Base-by-base conservation (phyloP, 192 early-diverging fungal genomes). In the Coemansia guatemalensis region DNA sequence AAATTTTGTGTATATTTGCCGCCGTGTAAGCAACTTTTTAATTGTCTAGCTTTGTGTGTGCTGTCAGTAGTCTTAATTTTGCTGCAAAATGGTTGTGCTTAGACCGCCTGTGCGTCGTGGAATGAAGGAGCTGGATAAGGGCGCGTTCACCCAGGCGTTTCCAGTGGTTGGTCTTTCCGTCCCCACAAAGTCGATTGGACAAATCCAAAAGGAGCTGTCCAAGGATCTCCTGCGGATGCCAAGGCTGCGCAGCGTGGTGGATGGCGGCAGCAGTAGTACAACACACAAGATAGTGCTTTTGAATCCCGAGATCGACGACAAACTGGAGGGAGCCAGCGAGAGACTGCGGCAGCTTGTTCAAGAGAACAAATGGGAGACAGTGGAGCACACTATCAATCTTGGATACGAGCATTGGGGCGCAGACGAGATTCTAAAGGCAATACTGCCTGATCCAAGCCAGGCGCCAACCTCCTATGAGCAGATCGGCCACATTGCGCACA, bases 401-500 rank as follows among this genome's bases (percentile, higher is more conserved):
- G 84, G 64, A 33, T 98, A 96, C 82, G 89, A 92, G 24, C 89
- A 95, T 71, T 99, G 94, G 94, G 87, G 87, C 2, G 86, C 90
- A 32, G 95, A 99, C 53, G 92, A 99, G 60, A 85, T 99, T n/a
- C 75, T 99, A 26, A 78, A 88, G 29, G 89, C 97, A 8, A 85
- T 99, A 5, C 71, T 99, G 2, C 97, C 97, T 1, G 86, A 89
- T 30, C 83, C 89, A 9, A 60, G 85, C 32, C 92, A 97, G 56
- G 87, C 92, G 3, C 95, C 95, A 6, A 87, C 91, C 18, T 87
- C 94, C 3, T 95, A 90, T 67, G 92, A 93, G 35, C 82, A 87
- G 22, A 87, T 91, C 55, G 93, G 93, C 5, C 96, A 99, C 74
- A 98, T 99, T 65, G 95, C 96, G 2, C 98, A 99, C 66, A 87